phyloP scores from a whole-genome alignment of 176 grass and related monocot genomes.

The Chrysopogon serrulatus region DNA sequence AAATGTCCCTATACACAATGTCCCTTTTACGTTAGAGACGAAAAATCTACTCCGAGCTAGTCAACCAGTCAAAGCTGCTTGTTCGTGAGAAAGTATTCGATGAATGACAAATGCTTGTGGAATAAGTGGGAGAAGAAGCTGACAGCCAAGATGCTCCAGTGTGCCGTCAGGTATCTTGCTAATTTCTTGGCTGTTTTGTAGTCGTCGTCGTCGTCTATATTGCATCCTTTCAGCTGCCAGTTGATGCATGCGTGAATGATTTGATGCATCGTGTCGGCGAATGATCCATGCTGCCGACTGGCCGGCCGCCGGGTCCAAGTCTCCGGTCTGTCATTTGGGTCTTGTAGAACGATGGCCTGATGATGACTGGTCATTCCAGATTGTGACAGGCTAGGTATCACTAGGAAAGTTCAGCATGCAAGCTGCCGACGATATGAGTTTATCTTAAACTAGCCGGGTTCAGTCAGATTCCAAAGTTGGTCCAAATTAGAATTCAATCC shows the following conservation, averaged over 20 bases:
- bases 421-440: background rate
- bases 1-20: background rate
- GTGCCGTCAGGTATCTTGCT: background rate
- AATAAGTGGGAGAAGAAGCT: background rate
- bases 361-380: background rate
- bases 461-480: too few relatives aligned
- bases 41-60: background rate
- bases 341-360: background rate
- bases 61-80: background rate
- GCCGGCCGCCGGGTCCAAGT: conserved; percentile 10
- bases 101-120: background rate
- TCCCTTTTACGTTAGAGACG: background rate
- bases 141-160: background rate
- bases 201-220: too few relatives aligned
- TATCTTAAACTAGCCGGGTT: too few relatives aligned
- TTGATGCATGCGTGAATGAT: background rate
- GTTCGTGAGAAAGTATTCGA: background rate
- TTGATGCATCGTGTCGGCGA: background rate
- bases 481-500: too few relatives aligned
- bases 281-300: background rate
- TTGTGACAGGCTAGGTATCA: background rate
- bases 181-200: background rate
- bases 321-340: background rate
- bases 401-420: background rate
- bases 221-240: background rate